Evolutionary conservation across 257 asterid species (phyloP).

Genomic region (Fraxinus excelsior): DNA sequence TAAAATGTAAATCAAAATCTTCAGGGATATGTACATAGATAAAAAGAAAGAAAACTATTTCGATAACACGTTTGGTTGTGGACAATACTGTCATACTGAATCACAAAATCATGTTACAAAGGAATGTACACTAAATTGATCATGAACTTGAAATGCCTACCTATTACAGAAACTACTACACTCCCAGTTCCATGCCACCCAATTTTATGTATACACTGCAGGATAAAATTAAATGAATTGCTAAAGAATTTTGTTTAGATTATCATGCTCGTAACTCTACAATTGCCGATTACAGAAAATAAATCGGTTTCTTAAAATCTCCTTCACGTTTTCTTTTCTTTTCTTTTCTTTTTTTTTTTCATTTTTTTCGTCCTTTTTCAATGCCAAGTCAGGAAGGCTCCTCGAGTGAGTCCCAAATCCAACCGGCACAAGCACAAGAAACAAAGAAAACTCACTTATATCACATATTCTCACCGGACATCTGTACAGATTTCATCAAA

Average conservation of each 20-base stretch:
- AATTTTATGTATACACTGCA: conserved; percentile 29
- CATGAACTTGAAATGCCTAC: conserved; percentile 20
- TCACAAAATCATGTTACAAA: conserved; percentile 1
- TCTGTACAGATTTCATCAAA: conserved; percentile 64
- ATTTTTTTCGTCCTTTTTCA: conserved; percentile 2
- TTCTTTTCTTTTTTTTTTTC: not conserved
- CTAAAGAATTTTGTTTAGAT: conserved; percentile 45
- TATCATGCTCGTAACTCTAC: conserved; percentile 58
- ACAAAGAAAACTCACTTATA: conserved; percentile 36
- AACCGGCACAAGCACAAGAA: conserved; percentile 32
- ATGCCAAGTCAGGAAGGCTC: conserved; percentile 27
- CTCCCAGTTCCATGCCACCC: conserved; percentile 28
- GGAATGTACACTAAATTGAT: not conserved
- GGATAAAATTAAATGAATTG: conserved; percentile 39
- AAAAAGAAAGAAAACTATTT: not conserved
- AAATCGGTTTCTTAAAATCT: conserved; percentile 40
- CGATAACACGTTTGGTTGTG: not conserved
- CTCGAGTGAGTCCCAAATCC: conserved; percentile 22
- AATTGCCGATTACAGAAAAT: conserved; percentile 68
- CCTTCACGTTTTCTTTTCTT: not conserved
- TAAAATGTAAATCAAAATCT: conserved; percentile 20
- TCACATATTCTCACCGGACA: conserved; percentile 51
- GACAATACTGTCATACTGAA: not conserved
- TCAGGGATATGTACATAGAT: no score
- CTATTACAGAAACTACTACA: not conserved